Conservation (phyloP, 1,284 basidiomycete genomes). For the Microbotryum violaceum region DNA sequence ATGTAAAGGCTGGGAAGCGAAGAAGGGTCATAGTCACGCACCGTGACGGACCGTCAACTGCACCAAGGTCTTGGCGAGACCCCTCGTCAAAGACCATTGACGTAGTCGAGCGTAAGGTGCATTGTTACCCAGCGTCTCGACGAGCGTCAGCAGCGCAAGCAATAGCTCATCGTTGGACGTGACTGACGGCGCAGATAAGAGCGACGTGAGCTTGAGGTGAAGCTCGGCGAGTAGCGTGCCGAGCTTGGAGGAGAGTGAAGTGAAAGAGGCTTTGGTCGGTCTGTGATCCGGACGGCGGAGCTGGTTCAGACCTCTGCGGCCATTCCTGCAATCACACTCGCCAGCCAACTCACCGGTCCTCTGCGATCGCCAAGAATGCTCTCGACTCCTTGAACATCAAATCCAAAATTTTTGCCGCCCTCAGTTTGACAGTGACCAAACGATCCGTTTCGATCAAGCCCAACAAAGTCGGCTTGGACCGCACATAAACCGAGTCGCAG, state of each 20-base stretch:
- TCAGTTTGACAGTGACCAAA: slow-evolving; percentile 1
- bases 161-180: neutral
- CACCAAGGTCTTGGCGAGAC: neutral
- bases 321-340: too few relatives aligned
- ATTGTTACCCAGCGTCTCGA: slow-evolving; percentile 2
- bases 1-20: fast-evolving
- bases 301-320: neutral
- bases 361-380: slow-evolving; percentile 18
- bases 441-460: slow-evolving; percentile 18
- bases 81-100: slow-evolving; percentile 4
- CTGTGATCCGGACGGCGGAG: neutral
- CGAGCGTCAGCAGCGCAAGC: slow-evolving; percentile 6
- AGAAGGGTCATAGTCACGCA: neutral
- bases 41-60: neutral
- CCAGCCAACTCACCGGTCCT: slow-evolving; percentile 15
- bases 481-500: slow-evolving; percentile 20
- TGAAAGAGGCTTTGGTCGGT: slow-evolving; percentile 23
- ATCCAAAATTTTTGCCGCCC: slow-evolving; percentile 7
- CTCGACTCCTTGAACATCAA: slow-evolving; percentile 10
- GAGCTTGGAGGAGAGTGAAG: slow-evolving; percentile 27
- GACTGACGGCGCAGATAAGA: neutral
- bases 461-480: slow-evolving; percentile 7
- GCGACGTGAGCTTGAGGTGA: slow-evolving; percentile 8
- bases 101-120: slow-evolving; percentile 18
- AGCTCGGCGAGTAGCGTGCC: slow-evolving; percentile 26